These are phyloP conservation scores for Castanea mollissima DNA, from an alignment of 306 rosid genomes.

Conservation along the genomic window DNA sequence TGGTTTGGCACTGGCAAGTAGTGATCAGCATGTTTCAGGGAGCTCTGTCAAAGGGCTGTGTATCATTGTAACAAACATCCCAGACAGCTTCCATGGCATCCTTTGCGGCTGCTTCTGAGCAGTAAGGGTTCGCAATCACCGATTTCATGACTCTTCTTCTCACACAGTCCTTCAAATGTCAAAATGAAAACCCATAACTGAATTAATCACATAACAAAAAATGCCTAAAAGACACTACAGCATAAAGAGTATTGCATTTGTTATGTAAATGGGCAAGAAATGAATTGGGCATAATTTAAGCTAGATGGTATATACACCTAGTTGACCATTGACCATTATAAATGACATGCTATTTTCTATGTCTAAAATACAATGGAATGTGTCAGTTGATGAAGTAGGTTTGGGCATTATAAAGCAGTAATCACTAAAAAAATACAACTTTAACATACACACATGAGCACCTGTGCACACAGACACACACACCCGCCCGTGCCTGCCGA, in stretches of 20 bases:
- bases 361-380: constrained; percentile 4
- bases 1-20: constrained; percentile 9
- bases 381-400: background rate
- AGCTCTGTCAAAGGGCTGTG: constrained; percentile 76
- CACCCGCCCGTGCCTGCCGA: background rate
- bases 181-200: constrained; percentile 17
- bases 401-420: background rate
- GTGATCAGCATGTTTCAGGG: constrained; percentile 37
- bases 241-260: background rate
- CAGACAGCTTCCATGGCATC: constrained; percentile 91
- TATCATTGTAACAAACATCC: constrained; percentile 88
- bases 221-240: constrained; percentile 2
- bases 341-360: background rate
- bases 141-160: constrained; percentile 82
- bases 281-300: background rate
- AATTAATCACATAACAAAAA: background rate
- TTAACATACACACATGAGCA: background rate
- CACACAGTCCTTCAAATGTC: constrained; percentile 70
- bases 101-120: constrained; percentile 61
- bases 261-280: background rate
- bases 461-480: background rate
- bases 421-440: background rate
- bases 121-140: constrained; percentile 52
- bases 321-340: background rate
- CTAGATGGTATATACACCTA: background rate